Conservation (phyloP, 78 protist species). For the Trichosphaerium sp. region DNA sequence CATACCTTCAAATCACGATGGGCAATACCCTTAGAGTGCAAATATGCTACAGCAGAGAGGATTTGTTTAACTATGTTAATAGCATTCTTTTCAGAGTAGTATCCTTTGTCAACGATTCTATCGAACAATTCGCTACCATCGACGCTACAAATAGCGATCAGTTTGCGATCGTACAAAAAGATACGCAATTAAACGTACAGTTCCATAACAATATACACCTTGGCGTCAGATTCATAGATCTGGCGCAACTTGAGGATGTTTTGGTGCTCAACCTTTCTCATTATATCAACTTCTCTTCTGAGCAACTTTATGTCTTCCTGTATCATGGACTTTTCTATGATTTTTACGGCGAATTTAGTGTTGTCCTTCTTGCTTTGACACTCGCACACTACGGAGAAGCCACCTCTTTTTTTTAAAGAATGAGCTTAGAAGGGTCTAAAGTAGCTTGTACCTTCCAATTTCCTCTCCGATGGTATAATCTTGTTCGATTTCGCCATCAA, state of each 20-base stretch:
- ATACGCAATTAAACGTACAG: not conserved
- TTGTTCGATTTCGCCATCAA: no score
- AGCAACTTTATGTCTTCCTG: conserved; percentile 14
- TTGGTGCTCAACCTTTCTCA: not conserved
- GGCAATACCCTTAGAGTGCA: conserved; percentile 10
- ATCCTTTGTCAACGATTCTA: not conserved
- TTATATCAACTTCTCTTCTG: not conserved
- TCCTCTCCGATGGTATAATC: no score
- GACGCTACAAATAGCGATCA: no score
- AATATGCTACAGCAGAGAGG: conserved; percentile 5
- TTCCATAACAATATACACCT: conserved; percentile 22
- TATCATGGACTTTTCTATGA: conserved; percentile 13
- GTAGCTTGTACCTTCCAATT: no score
- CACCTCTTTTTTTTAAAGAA: no score
- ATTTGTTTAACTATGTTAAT: not conserved
- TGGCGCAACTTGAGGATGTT: conserved; percentile 17
- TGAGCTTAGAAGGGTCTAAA: no score
- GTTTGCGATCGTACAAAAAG: not conserved
- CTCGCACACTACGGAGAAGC: no score
- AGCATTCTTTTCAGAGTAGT: not conserved
- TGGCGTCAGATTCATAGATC: conserved; percentile 8
- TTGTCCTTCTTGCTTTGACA: no score
- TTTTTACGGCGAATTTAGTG: conserved; percentile 22
- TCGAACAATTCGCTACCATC: conserved; percentile 21
- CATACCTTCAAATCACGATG: conserved; percentile 31